These are phyloP conservation scores for Orbilia quercus DNA, from an alignment of 2,329 filamentous ascomycete genomes.

Conservation along the genomic window DNA sequence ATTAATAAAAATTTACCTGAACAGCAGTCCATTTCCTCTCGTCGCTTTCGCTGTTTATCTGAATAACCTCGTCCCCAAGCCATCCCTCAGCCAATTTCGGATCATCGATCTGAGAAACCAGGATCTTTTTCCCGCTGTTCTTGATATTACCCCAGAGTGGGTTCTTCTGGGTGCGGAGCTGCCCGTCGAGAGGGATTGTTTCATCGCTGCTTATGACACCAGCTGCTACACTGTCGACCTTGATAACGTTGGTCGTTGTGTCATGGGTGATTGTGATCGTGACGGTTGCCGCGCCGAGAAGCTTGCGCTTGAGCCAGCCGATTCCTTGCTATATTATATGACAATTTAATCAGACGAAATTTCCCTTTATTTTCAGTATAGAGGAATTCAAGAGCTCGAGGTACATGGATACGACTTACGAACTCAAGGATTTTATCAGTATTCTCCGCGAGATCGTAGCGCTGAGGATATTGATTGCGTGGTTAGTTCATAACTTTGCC, in stretches of 20 bases:
- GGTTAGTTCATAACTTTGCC: background rate
- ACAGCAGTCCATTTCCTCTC: constrained; percentile 68
- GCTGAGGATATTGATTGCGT: constrained; percentile 69
- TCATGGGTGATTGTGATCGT: constrained; percentile 67
- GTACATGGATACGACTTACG: constrained; percentile 61
- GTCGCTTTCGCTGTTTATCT: constrained; percentile 67
- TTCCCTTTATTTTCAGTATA: too few species aligned
- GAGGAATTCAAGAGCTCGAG: too few species aligned
- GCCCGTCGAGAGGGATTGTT: constrained; percentile 67
- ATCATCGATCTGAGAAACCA: constrained; percentile 66
- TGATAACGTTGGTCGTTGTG: constrained; percentile 70
- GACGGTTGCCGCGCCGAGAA: constrained; percentile 75
- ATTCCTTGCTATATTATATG: constrained; percentile 70
- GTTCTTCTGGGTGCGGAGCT: constrained; percentile 68
- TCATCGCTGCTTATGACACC: constrained; percentile 76
- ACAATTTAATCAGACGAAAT: constrained; percentile 16
- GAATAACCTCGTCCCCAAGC: constrained; percentile 69
- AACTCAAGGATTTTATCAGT: constrained; percentile 76
- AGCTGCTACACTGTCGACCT: constrained; percentile 77
- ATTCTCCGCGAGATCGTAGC: constrained; percentile 77
- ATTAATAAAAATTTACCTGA: constrained; percentile 64
- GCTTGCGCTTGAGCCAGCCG: constrained; percentile 78
- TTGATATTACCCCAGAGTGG: constrained; percentile 80
- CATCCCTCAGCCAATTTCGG: constrained; percentile 71
- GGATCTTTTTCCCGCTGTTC: constrained; percentile 70